Base-by-base conservation (phyloP, 75 land plant species). In the Cunninghamia lanceolata region DNA sequence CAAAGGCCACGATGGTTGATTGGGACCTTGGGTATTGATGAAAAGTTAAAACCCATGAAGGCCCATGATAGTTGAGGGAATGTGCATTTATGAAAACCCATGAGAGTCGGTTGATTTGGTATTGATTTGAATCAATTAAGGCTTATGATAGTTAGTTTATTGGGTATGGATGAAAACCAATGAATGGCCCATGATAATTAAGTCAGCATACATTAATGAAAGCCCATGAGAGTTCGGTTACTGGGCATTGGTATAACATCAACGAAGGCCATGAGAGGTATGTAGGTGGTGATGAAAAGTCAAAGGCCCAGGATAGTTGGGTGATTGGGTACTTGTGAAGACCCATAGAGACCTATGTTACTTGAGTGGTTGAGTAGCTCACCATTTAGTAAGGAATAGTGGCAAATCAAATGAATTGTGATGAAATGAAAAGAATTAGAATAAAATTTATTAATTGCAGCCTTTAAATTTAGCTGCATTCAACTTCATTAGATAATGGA, bases 51-150 rank as follows among this genome's bases (percentile, higher is more conserved):
- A 47, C 11, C 50, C 50, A 8, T 47, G 50, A 47, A 47, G 50
- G 50, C 9, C 50, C 50, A 9, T 47, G 50, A 47, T 47, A 47
- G 50, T 47, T 43, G n/a, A n/a, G 46, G 46, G 50, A 47, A 9
- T 9, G 50, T 9, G 10, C 9, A 1, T 47, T 47, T 47, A 47
- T 47, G 50, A 10, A 47, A 47, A 47, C 50, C 10, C 10, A 47
- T 10, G 11, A 47, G 50, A 47, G 50, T 47, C 10, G 50, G 50
- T 9, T 47, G 50, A 47, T 47, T 47, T 47, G 8, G 50, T 47
- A 47, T 6, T 47, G 50, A 47, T 47, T 47, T 87, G 93, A 63
- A 63, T 25, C 68, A 7, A 63, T 25, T 4, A 25, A 63, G 68
- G 28, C 68, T 6, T 25, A 21, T 25, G 68, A 63, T 63, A 63